phyloP scores from a whole-genome alignment of 2,329 filamentous ascomycete species.

The Penicillium psychrosexuale region DNA sequence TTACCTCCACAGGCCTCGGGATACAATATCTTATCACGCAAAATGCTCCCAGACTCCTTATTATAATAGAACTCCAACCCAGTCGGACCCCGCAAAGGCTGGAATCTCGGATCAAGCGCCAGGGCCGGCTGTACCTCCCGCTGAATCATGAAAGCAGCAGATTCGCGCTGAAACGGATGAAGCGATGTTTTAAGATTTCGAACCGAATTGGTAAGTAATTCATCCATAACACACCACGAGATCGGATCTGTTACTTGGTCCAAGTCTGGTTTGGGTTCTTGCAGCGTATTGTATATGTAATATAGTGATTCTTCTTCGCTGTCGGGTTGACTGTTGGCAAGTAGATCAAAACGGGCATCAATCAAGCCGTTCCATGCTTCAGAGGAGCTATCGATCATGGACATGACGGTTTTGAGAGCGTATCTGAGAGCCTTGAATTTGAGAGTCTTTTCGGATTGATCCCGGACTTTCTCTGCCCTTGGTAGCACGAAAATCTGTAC shows the following conservation, averaged over 20 bases:
- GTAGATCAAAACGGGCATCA: not conserved
- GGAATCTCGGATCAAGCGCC: slow-evolving; percentile 70
- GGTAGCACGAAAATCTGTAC: slow-evolving; percentile 42
- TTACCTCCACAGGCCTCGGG: slow-evolving; percentile 70
- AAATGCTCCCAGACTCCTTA: slow-evolving; percentile 58
- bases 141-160: slow-evolving; percentile 79
- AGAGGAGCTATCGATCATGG: slow-evolving; percentile 38
- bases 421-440: slow-evolving; percentile 26
- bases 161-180: slow-evolving; percentile 75
- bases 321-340: slow-evolving; percentile 12
- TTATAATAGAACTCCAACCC: slow-evolving; percentile 69
- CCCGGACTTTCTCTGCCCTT: slow-evolving; percentile 26
- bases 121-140: slow-evolving; percentile 66
- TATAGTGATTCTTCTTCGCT: slow-evolving; percentile 44
- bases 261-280: slow-evolving; percentile 38
- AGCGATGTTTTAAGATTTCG: slow-evolving; percentile 55
- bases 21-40: slow-evolving; percentile 67
- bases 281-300: slow-evolving; percentile 51
- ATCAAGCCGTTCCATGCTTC: slow-evolving; percentile 39
- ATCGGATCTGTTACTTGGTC: slow-evolving; percentile 31
- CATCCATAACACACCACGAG: slow-evolving; percentile 37
- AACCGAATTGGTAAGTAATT: slow-evolving; percentile 32
- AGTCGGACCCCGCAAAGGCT: slow-evolving; percentile 57
- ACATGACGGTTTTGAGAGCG: slow-evolving; percentile 40
- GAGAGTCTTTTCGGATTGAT: slow-evolving; percentile 18